phyloP scores from a whole-genome alignment of 352 stramenopile genomes.

The Pythium rhizo-oryzae region DNA sequence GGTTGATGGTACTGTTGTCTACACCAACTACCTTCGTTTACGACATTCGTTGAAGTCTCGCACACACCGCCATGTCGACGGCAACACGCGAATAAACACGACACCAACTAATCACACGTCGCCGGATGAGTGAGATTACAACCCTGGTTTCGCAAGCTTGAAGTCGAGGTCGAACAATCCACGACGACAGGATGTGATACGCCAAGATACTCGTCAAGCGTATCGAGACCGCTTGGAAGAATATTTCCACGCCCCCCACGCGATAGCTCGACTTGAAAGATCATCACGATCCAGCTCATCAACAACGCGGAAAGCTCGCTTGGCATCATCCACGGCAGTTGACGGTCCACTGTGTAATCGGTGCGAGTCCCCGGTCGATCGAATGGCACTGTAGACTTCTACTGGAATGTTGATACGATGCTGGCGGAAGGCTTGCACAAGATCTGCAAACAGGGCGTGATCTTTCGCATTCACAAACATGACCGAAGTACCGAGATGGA shows the following conservation, averaged over 20 bases:
- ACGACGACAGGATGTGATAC: no score
- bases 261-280: conserved; percentile 6
- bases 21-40: conserved; percentile 10
- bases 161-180: no score
- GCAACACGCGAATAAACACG: no score
- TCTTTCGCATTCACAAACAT: conserved; percentile 54
- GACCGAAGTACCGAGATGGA: conserved; percentile 31
- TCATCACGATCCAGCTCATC: conserved; percentile 24
- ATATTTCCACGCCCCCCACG: conserved; percentile 47
- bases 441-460: conserved; percentile 41
- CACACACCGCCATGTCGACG: neutral
- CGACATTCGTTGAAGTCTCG: neutral
- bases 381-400: conserved; percentile 49
- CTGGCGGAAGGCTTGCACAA: conserved; percentile 39
- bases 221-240: conserved; percentile 31
- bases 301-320: conserved; percentile 47
- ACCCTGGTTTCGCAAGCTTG: no score
- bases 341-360: conserved; percentile 12
- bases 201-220: neutral
- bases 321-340: conserved; percentile 46
- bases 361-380: conserved; percentile 18
- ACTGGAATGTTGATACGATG: conserved; percentile 35
- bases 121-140: no score
- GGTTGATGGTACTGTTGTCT: conserved; percentile 20
- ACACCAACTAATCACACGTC: no score